Conservation (phyloP, 225 moss, liverwort and hornwort species). For the Physcomitrium patens region DNA sequence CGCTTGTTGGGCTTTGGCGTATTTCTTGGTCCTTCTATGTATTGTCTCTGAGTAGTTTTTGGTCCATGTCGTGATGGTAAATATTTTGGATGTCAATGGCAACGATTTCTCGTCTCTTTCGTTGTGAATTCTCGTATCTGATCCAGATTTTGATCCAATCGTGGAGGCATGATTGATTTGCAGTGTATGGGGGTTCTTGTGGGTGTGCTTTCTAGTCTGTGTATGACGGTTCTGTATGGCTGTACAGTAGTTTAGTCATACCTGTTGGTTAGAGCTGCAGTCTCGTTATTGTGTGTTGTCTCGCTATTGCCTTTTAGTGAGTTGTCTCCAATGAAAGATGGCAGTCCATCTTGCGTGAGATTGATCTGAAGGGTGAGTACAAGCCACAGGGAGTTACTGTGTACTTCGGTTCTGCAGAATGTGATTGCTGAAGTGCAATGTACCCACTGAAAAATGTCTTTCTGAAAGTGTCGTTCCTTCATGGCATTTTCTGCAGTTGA, state of each 20-base stretch:
- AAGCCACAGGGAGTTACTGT: not conserved
- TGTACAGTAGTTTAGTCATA: too few species aligned
- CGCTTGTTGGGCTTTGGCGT: not conserved
- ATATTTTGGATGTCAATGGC: not conserved
- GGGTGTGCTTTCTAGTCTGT: conserved; percentile 19
- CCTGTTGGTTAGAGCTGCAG: too few species aligned
- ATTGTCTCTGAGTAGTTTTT: not conserved
- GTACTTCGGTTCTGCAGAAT: not conserved
- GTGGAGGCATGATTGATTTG: conserved; percentile 16
- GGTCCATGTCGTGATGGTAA: conserved; percentile 9
- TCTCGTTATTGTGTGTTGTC: not conserved
- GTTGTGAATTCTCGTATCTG: not conserved
- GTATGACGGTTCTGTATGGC: not conserved
- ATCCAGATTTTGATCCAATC: not conserved
- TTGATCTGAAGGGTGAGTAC: not conserved
- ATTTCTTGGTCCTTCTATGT: not conserved
- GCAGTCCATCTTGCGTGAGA: not conserved
- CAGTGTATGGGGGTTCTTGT: not conserved
- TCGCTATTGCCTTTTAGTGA: not conserved
- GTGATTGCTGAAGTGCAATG: conserved; percentile 10
- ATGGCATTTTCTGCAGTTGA: conserved; percentile 27
- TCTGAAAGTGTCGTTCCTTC: conserved; percentile 23
- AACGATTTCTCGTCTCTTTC: not conserved
- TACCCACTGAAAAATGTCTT: not conserved
- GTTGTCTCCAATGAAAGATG: not conserved